Conservation (phyloP, 2,329 filamentous ascomycete species). For the Aspergillus caelatus region DNA sequence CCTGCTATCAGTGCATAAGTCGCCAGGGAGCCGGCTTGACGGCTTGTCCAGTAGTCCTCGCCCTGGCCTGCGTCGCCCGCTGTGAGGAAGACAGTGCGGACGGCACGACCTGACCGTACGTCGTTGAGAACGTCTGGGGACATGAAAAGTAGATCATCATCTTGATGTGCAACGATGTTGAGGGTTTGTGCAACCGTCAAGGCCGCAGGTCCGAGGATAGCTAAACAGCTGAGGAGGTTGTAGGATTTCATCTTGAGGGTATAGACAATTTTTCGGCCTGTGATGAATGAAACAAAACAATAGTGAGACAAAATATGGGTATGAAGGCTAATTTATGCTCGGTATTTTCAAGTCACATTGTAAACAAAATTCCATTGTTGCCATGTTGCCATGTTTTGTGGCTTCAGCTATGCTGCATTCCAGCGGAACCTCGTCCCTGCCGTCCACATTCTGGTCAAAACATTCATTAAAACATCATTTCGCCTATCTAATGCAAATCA, state of each 20-base stretch:
- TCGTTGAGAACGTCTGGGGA: slow-evolving; percentile 19
- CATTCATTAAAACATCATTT: not conserved
- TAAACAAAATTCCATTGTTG: not conserved
- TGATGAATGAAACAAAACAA: too few species aligned
- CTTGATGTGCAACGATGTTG: slow-evolving; percentile 25
- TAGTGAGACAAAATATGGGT: not conserved
- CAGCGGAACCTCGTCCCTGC: not conserved
- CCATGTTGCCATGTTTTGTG: not conserved
- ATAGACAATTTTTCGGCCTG: not conserved
- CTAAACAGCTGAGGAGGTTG: not conserved
- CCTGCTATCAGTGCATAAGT: slow-evolving; percentile 19
- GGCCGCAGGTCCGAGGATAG: slow-evolving; percentile 2
- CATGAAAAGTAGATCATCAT: slow-evolving; percentile 25
- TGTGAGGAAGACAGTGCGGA: slow-evolving; percentile 24
- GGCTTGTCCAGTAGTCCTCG: slow-evolving; percentile 18
- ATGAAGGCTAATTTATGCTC: not conserved
- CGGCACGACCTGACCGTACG: slow-evolving; percentile 10
- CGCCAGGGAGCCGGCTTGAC: slow-evolving; percentile 14
- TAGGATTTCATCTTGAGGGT: not conserved
- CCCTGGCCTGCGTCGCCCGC: slow-evolving; percentile 21
- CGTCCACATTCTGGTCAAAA: not conserved
- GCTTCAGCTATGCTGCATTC: not conserved
- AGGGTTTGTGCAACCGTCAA: slow-evolving; percentile 12
- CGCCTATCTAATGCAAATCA: not conserved
- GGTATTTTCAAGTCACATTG: not conserved